Conservation (phyloP, 2,329 filamentous ascomycete genomes). For the Aspergillus eucalypticola region DNA sequence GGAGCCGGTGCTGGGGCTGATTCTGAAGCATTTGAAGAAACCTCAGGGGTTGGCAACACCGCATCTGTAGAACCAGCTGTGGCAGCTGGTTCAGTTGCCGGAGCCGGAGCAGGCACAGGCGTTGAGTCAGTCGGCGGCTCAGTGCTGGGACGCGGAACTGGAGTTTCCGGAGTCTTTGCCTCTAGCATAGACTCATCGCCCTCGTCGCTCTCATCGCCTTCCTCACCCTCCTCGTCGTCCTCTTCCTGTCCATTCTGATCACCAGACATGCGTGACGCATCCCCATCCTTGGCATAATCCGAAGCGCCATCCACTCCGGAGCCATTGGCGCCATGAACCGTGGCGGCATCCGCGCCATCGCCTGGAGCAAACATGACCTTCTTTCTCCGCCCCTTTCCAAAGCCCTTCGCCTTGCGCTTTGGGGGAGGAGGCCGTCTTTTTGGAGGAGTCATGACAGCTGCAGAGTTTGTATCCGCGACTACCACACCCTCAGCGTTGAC, state of each 20-base stretch:
- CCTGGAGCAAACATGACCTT: slow-evolving; percentile 61
- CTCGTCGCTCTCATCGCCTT: slow-evolving; percentile 50
- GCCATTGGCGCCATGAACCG: slow-evolving; percentile 39
- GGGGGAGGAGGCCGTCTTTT: slow-evolving; percentile 71
- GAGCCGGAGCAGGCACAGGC: slow-evolving; percentile 11
- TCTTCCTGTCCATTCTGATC: slow-evolving; percentile 51
- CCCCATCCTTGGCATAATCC: slow-evolving; percentile 46
- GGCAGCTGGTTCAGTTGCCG: slow-evolving; percentile 15
- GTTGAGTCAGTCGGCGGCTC: slow-evolving; percentile 21
- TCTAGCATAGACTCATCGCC: slow-evolving; percentile 52
- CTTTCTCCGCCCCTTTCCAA: slow-evolving; percentile 76
- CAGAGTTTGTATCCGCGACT: slow-evolving; percentile 51
- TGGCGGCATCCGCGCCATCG: slow-evolving; percentile 40
- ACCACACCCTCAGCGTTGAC: slow-evolving; percentile 63
- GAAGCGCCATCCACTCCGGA: slow-evolving; percentile 39
- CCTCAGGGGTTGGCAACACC: slow-evolving; percentile 3
- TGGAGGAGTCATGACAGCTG: slow-evolving; percentile 49
- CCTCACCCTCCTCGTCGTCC: slow-evolving; percentile 49
- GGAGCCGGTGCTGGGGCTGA: not conserved
- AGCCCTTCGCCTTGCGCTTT: slow-evolving; percentile 77
- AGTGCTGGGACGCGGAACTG: slow-evolving; percentile 31
- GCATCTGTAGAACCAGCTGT: slow-evolving; percentile 9
- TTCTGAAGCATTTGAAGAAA: not conserved
- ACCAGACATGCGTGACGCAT: slow-evolving; percentile 42
- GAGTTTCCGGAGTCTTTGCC: slow-evolving; percentile 47